Evolutionary conservation across 768 basidiomycete genomes (phyloP), one percentile per base, ranked within the genome.

Genomic region (Pleurotus eryngii): DNA sequence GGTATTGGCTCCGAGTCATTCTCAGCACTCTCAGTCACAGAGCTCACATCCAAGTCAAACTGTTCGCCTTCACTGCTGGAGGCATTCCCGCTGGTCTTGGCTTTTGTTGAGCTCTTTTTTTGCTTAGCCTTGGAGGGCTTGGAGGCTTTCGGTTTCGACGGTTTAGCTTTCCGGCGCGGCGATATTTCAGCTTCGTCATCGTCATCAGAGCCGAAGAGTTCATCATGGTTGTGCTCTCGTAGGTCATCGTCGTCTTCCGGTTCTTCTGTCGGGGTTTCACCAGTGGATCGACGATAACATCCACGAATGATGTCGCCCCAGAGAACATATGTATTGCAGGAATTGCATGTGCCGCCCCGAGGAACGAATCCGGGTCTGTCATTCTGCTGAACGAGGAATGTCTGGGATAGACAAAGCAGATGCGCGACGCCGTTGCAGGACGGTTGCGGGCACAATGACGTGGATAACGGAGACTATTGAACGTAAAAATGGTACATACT

Each of bases 281-380:
- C 74, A 15, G 69, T 60, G 20, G 67, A 68, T 24, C 86, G 76
- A 15, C 86, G 76, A 65, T 82, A 86, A 61, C 79, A 82, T 2
- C 84, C 86, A 12, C 81, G 77, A 26, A 89, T 70, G 18, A 90
- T 67, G 62, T 90, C 87, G 4, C 88, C 87, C 87, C 87, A 90
- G 0, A 89, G 74, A 3, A 74, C 76, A 62, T 86, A 89, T 0
- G 70, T 66, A 3, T 65, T 59, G 60, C 88, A 90, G 1, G 72
- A 70, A 11, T 61, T 67, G 63, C 88, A 90, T 20, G 68, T 62
- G 5, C 87, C 88, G 5, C 87, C 87, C 40, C 88, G 77, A 4
- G 88, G 87, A 42, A 89, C 68, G 49, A 88, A 64, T 12, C 63
- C 63, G 5, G 65, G 59, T 18, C 61, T 58, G 24, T 61, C 56